A percentile compares a stretch with the other conserved stretches of the same genome.
Evolutionary conservation across 148 eudicot genomes (phyloP).

Genomic region (Beta vulgaris): DNA sequence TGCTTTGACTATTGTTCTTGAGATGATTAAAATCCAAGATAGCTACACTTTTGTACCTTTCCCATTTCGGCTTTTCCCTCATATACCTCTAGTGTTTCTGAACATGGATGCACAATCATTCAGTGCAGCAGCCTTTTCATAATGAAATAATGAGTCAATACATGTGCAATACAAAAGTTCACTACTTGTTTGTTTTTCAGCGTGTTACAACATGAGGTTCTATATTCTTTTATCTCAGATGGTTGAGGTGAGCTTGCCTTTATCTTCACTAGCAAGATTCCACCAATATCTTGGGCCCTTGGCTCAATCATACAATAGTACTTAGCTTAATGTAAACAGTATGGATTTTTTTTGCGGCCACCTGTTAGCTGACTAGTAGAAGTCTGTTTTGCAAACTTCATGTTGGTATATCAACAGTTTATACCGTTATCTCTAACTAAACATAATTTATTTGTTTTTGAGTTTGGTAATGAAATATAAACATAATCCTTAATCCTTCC

Average conservation of each 20-base stretch:
- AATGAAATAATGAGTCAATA: too few species aligned
- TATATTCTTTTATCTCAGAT: too few species aligned
- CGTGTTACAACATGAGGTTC: too few species aligned
- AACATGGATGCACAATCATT: too few species aligned
- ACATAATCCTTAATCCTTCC: background rate
- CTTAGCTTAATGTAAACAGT: background rate
- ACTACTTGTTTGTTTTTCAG: too few species aligned
- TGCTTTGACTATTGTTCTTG: constrained; percentile 1
- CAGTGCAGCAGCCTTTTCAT: too few species aligned
- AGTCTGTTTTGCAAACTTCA: background rate
- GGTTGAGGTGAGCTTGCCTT: too few species aligned
- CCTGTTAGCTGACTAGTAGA: background rate
- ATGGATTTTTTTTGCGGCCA: background rate
- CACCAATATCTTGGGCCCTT: too few species aligned
- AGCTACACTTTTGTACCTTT: background rate
- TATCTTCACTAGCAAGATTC: too few species aligned
- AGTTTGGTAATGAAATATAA: background rate
- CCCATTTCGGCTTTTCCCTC: background rate
- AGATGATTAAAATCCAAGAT: background rate
- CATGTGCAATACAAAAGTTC: too few species aligned
- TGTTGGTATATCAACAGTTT: background rate
- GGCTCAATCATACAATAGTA: background rate
- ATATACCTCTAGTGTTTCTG: background rate
- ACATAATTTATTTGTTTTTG: background rate
- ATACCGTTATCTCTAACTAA: background rate